Evolutionary conservation across 2,329 filamentous ascomycete species (phyloP), one percentile per base, ranked within the genome.

Genomic region (Neonectria faginata): DNA sequence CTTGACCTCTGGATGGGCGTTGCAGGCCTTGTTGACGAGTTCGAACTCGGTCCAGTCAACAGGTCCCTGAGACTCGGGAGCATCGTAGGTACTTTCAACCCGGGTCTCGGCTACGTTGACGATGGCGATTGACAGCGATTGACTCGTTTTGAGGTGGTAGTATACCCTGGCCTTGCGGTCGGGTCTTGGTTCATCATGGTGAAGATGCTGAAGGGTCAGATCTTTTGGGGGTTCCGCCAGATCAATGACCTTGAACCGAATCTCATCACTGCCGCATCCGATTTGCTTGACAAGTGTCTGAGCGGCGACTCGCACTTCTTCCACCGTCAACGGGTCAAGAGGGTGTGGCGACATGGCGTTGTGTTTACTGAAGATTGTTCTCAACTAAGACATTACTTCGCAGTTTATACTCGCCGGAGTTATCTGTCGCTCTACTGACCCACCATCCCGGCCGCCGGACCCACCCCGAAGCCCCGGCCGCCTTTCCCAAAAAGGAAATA

Each of bases 1-100:
- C 16, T 55, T 27, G 29, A 69, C 65, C 10, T 55, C 62, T 2
- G 67, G 67, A 11, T 69, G 58, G 44, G 27, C 42, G 44, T 47
- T 51, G 36, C 63, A 66, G 5, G 63, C 55, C 20, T 39, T n/a
- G 8, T 45, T 57, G 14, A 66, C 12, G 5, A 63, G 55, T 42
- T 66, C 63, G 14, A 31, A 66, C 60, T 66, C 63, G 8, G 42
- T 33, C 63, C 63, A 66, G 7, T 66, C 63, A 12, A 66, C 63
- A 3, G 63, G 63, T 0, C 63, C 63, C 39, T 66, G 63, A 3
- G 63, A 62, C 9, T 63, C 50, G 10, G 60, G 63, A 20, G 51
- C 50, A 33, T 51, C 50, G 7, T 60, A 59, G 2, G 52, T 53
- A 3, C 25, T 63, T 18, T 66, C 63, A 3, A 66, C 51, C 25